Base-by-base conservation (phyloP, 2,329 filamentous ascomycete species). In the Penicillium griseofulvum region DNA sequence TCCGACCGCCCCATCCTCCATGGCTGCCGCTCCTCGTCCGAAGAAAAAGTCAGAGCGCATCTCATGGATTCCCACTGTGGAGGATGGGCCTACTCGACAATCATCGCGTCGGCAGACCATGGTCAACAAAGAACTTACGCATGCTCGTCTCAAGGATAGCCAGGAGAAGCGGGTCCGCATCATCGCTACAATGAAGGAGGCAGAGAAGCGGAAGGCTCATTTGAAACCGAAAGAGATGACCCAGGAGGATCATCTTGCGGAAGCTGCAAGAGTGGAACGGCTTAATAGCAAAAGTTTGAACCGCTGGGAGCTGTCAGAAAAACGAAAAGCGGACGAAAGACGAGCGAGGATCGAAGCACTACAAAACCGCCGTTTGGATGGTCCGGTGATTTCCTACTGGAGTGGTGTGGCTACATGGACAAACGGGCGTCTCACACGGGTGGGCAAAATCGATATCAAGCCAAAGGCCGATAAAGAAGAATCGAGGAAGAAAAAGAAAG, bases 241-340 rank as follows among this genome's bases (percentile, higher is more conserved):
- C 6, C 93, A 97, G 73, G 90, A 85, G 42, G 87, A 97, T 71
- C 84, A 91, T 36, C 80, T 97, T 28, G 87, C 85, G 28, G 90
- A 96, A 73, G 92, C 92, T 1, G 90, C 87, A 17, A 78, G 87
- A 49, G 87, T 95, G 7, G 94, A 97, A 74, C 88, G 88, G 73
- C 81, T 87, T 65, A 97, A 99, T 73, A 84, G 88, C 64, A 95
- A 90, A 80, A 97, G 88, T 73, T 77, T 96, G 68, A 97, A 93
- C 68, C 83, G 90, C 53, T 97, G 93, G 92, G 92, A 97, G 72
- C 88, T 91, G 72, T 90, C 91, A 7, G 94, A 99, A 76, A 91
- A 91, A 74, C 86, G 88, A 70, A 86, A 93, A 55, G 89, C 92
- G 62, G 90, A 93, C 65, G 89, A 96, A 68, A 83, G 93, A 58